Conservation (phyloP, 1,284 basidiomycete species). For the Ustilago bromivora region DNA sequence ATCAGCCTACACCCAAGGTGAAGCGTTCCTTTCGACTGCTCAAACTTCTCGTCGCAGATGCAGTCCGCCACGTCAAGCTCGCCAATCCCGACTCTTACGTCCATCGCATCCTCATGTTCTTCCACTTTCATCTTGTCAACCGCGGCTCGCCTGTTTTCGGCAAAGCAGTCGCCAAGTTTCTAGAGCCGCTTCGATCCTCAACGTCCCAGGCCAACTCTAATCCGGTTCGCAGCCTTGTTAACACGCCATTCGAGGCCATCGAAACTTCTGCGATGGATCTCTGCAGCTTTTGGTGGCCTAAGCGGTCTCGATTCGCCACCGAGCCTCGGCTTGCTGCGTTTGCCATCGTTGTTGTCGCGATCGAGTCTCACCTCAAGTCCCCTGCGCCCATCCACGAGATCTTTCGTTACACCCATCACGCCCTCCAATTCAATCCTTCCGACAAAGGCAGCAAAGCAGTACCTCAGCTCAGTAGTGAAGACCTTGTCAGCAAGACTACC, state of each 20-base stretch:
- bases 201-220: neutral
- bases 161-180: conserved; percentile 14
- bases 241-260: conserved; percentile 29
- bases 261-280: conserved; percentile 39
- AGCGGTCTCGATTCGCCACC: neutral
- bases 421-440: conserved; percentile 7
- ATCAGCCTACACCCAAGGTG: conserved; percentile 17
- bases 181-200: conserved; percentile 10
- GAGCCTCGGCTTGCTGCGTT: conserved; percentile 24
- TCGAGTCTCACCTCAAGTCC: conserved; percentile 32
- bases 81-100: conserved; percentile 31
- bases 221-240: neutral
- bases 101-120: conserved; percentile 31
- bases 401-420: conserved; percentile 24
- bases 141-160: conserved; percentile 1
- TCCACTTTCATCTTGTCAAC: conserved; percentile 8
- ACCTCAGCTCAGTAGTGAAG: conserved; percentile 6
- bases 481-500: conserved; percentile 11
- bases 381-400: conserved; percentile 21
- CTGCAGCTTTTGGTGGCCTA: conserved; percentile 41
- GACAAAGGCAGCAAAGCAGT: neutral
- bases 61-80: conserved; percentile 22
- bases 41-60: conserved; percentile 23
- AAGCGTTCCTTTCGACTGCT: conserved; percentile 21
- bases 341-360: conserved; percentile 30